Conservation (phyloP, 768 basidiomycete genomes). For the Boletus pseudopeckii region DNA sequence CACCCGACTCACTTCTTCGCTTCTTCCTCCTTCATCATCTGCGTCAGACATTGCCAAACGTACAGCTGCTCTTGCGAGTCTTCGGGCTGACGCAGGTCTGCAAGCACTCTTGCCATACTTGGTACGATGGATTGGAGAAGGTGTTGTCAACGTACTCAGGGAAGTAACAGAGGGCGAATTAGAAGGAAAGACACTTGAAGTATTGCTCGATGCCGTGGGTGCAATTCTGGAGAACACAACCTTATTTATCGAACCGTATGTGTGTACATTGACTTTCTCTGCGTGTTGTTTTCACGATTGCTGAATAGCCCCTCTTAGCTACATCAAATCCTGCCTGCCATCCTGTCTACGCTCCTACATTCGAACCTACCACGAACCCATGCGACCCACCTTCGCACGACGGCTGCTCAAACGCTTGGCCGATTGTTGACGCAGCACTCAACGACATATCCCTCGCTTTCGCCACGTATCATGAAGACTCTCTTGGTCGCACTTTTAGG, state of each 20-base stretch:
- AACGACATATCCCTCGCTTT: conserved; percentile 84
- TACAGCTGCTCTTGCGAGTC: conserved; percentile 84
- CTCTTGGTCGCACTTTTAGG: conserved; percentile 78
- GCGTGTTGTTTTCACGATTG: neutral
- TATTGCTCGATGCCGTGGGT: conserved; percentile 79
- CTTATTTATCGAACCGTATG: conserved; percentile 94
- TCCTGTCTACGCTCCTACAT: conserved; percentile 88
- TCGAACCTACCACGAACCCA: conserved; percentile 74
- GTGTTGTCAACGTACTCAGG: conserved; percentile 63
- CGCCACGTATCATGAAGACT: conserved; percentile 91
- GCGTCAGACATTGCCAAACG: conserved; percentile 63
- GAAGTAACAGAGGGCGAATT: conserved; percentile 50
- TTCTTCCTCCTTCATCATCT: conserved; percentile 48
- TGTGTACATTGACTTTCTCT: conserved; percentile 40
- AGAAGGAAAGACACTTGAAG: conserved; percentile 72
- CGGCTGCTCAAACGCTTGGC: conserved; percentile 81
- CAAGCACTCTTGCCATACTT: conserved; percentile 91
- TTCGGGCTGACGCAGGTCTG: conserved; percentile 86
- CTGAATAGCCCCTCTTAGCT: conserved; percentile 47
- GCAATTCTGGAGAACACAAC: conserved; percentile 84
- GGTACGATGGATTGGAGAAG: conserved; percentile 92
- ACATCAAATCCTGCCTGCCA: conserved; percentile 91
- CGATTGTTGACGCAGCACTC: conserved; percentile 78
- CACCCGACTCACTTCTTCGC: conserved; percentile 79
- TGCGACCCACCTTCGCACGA: conserved; percentile 65